Percentiles rank a stretch among this genome's conserved stretches.
Conservation (phyloP, 768 basidiomycete genomes). For the Lyophyllum decastes region DNA sequence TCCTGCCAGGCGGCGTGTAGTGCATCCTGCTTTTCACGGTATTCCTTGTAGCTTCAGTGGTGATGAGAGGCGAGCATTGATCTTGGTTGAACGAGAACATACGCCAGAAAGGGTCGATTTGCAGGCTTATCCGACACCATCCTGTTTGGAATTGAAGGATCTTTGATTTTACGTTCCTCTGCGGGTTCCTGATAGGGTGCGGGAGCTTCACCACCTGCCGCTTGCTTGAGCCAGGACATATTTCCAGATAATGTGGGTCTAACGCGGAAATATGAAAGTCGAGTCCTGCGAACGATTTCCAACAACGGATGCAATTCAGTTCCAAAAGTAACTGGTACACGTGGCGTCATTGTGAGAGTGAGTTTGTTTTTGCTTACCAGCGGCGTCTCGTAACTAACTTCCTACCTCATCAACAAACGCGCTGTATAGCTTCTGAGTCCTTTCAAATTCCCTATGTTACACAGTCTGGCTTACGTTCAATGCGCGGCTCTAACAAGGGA, state of each 20-base stretch:
- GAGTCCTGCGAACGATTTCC: neutral
- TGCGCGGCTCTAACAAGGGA: no score
- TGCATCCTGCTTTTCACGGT: slow-evolving; percentile 60
- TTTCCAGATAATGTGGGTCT: slow-evolving; percentile 5
- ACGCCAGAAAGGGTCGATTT: slow-evolving; percentile 85
- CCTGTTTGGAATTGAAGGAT: slow-evolving; percentile 64
- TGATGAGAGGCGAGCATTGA: slow-evolving; percentile 12
- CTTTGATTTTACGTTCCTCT: slow-evolving; percentile 53
- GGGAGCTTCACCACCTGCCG: slow-evolving; percentile 36
- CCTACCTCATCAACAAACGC: neutral
- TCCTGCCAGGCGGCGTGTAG: slow-evolving; percentile 66
- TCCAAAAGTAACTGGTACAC: neutral
- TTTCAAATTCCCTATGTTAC: no score
- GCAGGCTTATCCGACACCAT: slow-evolving; percentile 77
- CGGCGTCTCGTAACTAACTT: neutral
- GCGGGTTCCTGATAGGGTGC: slow-evolving; percentile 39
- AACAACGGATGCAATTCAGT: neutral
- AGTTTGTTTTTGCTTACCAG: neutral
- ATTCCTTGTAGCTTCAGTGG: slow-evolving; percentile 60
- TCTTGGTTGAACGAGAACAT: slow-evolving; percentile 32
- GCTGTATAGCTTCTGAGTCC: no score
- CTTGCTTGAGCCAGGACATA: slow-evolving; percentile 72
- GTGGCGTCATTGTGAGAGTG: neutral
- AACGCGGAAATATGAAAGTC: neutral
- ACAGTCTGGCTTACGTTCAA: no score